A percentile compares a stretch with the other conserved stretches of the same genome.
Evolutionary conservation across 2,329 filamentous ascomycete species (phyloP).

Genomic region (Aspergillus hortae): DNA sequence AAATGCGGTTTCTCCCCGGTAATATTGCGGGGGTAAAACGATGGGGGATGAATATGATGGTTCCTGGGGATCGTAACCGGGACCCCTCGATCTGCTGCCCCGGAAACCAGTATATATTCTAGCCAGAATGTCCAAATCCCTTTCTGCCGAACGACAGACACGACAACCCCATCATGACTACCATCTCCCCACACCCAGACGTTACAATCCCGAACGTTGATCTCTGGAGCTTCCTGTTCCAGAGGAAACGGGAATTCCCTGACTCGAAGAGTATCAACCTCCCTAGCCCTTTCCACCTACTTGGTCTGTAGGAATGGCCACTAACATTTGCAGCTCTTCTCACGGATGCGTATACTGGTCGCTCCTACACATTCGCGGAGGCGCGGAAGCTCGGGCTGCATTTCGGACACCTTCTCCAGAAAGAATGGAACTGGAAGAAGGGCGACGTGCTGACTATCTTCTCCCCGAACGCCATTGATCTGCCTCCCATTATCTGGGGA

Average conservation of each 20-base stretch:
- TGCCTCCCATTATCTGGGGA: constrained; percentile 13
- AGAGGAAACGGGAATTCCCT: not conserved
- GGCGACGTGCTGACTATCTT: constrained; percentile 15
- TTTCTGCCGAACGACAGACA: too few relatives aligned
- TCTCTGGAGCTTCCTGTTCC: constrained; percentile 1
- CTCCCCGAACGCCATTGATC: constrained; percentile 11
- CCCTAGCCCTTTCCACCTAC: too few relatives aligned
- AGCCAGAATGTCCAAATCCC: too few relatives aligned
- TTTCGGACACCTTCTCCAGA: constrained; percentile 5
- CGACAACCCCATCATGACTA: not conserved
- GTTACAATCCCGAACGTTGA: not conserved
- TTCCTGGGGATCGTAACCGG: too few relatives aligned
- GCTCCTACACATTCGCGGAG: not conserved
- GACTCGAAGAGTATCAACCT: not conserved
- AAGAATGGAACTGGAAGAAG: constrained; percentile 12
- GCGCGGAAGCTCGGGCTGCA: not conserved
- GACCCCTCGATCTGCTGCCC: too few relatives aligned
- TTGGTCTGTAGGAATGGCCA: not conserved
- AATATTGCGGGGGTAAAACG: not conserved
- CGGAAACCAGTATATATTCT: too few relatives aligned
- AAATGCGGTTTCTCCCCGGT: not conserved
- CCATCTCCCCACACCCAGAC: not conserved
- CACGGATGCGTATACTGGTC: not conserved
- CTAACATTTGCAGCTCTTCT: not conserved
- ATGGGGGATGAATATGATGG: too few relatives aligned